Evolutionary conservation across 768 basidiomycete species (phyloP), one percentile per base, ranked within the genome.

Genomic region (Sporobolomyces phaffii): DNA sequence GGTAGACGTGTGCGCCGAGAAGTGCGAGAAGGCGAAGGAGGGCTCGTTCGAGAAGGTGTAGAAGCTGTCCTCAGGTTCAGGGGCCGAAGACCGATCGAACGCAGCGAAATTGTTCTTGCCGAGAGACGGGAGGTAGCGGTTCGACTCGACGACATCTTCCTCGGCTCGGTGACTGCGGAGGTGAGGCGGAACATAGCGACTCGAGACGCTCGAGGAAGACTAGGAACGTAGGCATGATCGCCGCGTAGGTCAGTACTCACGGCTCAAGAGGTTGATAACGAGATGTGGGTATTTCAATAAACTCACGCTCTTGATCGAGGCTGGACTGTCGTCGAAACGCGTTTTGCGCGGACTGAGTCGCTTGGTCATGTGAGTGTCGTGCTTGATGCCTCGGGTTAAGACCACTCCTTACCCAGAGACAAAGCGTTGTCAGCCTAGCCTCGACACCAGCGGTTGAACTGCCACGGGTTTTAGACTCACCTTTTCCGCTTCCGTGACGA

Each of bases 31-130:
- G 49, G 24, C 40, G 60, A 51, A 53, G 3, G 49, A 52, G 22
- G 38, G 15, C 6, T 29, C 40, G 14, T 45, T 52, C 22, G 61
- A 62, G 43, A 43, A 47, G 26, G 60, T 51, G 65, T 63, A 63
- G 33, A 60, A 68, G 56, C 50, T 59, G 56, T 68, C 66, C 24
- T 68, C 67, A n/a, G 50, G 17, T 26, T 59, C 57, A 10, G 67
- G 62, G 29, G 36, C 44, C 31, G 52, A 44, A 18, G 62, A 60
- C 26, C 57, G 67, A 38, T 68, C 62, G 58, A 60, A 60, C 5
- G 43, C 10, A 11, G 34, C 22, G 36, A 63, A 44, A 5, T 8
- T 20, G 38, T 48, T 28, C 56, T 58, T 58, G 5, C 56, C 56
- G 43, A 58, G 41, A 2, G 56, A 58, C 26, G 56, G 56, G 2